Percentiles rank a stretch among this genome's conserved stretches.
These are phyloP conservation scores for Phytophthora citricola DNA, from an alignment of 352 stramenopile genomes.

Conservation along the genomic window DNA sequence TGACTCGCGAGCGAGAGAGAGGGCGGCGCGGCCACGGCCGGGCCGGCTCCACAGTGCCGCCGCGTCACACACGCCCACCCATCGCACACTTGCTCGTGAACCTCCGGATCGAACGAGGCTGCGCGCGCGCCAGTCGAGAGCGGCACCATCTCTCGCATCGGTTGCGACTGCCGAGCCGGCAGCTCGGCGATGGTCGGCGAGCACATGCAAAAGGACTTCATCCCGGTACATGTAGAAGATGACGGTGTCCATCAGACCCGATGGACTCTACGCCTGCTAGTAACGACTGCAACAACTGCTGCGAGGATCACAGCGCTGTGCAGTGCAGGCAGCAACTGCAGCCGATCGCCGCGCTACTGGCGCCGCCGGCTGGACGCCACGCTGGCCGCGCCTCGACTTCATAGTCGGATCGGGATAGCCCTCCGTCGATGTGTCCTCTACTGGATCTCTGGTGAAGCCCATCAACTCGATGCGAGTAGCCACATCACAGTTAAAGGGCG, in stretches of 20 bases:
- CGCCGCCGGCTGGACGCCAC: conserved; percentile 10
- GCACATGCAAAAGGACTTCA: conserved; percentile 4
- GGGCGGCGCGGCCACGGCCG: conserved; percentile 13
- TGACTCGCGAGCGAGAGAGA: conserved; percentile 33
- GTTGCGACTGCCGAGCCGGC: conserved; percentile 16
- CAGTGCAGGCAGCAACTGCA: conserved; percentile 1
- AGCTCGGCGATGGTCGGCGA: conserved; percentile 1
- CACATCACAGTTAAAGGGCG: background rate
- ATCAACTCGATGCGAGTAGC: conserved; percentile 1
- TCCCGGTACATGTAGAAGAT: background rate
- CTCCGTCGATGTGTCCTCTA: conserved; percentile 25
- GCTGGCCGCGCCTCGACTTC: conserved; percentile 15
- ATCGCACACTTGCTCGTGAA: conserved; percentile 23
- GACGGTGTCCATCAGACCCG: background rate
- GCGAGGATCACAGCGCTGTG: conserved; percentile 9
- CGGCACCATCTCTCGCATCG: conserved; percentile 25
- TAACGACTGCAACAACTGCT: conserved; percentile 3
- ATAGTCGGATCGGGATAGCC: conserved; percentile 32
- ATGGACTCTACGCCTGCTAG: background rate
- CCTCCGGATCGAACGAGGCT: conserved; percentile 25
- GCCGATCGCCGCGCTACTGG: background rate
- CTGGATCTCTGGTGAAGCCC: conserved; percentile 31
- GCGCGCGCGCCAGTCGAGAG: conserved; percentile 23
- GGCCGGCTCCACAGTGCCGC: conserved; percentile 6
- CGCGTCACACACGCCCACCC: conserved; percentile 35